Base-by-base conservation (phyloP, 2,329 filamentous ascomycete species). In the Alternaria atra region DNA sequence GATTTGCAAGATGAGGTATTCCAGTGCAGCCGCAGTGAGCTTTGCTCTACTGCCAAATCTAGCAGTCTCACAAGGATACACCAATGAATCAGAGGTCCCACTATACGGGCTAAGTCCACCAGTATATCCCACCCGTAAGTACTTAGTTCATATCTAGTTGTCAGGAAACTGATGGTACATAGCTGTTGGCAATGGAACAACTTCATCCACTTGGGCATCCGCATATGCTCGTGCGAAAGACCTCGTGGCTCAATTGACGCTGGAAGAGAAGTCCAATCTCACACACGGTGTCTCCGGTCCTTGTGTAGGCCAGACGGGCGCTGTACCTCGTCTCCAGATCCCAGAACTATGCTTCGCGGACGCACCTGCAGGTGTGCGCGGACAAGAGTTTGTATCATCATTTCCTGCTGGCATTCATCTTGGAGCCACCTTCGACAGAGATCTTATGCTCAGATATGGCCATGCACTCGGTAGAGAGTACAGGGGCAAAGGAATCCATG, bases 401-500 rank as follows among this genome's bases (percentile, higher is more conserved):
- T 74, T 77, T 47, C 73, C 73, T 7, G 72, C 74, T 29, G 71
- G 72, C 1, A 69, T 73, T 29, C 70, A 73, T 51, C 65, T 86
- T 1, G 91, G 89, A 29, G 89, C 90, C 2, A 92, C 90, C 0
- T 93, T 88, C 69, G 89, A 90, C 76, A 91, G 91, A 77, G 80
- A 84, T 12, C 80, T 93, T 48, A 90, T 92, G 79, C 89, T 90
- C 63, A 81, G 84, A 54, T 86, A 90, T 17, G 90, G 86, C 1
- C 84, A 87, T 12, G 90, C 87, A 4, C 79, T 93, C 5, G 90
- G 90, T n/a, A 80, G 87, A 63, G 91, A 93, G 74, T 89, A 89
- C 51, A 85, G 87, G 12, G 89, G 88, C 5, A 93, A 93, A 71
- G 90, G 91, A 1, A 85, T 88, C 39, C 88, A 93, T 71, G 83